Evolutionary conservation across 768 basidiomycete species (phyloP).

Genomic region (Kwoniella bestiolae): DNA sequence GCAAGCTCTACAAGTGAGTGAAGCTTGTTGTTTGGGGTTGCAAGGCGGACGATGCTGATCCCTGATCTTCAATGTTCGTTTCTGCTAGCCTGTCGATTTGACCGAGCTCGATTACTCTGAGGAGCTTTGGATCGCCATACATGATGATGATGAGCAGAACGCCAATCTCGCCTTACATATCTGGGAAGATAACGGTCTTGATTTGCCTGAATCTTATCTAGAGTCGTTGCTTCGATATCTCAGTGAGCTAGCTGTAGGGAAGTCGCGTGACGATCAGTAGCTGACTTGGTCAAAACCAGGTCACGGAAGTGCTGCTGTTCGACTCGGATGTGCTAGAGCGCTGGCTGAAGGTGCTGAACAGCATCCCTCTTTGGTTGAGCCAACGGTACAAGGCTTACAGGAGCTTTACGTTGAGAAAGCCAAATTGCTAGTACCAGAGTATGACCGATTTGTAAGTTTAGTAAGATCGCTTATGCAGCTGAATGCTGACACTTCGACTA

Average conservation of each 20-base stretch:
- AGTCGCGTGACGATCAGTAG: neutral
- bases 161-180: conserved; percentile 74
- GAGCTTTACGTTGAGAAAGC: conserved; percentile 85
- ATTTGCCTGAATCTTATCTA: conserved; percentile 74
- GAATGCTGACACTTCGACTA: neutral
- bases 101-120: conserved; percentile 93
- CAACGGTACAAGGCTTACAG: conserved; percentile 62
- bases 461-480: neutral
- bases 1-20: conserved; percentile 80
- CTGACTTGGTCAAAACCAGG: conserved; percentile 61
- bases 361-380: conserved; percentile 67
- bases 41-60: too few relatives aligned
- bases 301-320: conserved; percentile 79
- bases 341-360: conserved; percentile 76
- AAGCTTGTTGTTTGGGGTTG: too few relatives aligned
- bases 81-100: conserved; percentile 79
- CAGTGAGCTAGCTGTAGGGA: conserved; percentile 61
- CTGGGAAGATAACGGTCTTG: conserved; percentile 96
- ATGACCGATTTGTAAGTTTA: conserved; percentile 79
- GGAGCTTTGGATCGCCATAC: conserved; percentile 82
- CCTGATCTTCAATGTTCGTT: neutral
- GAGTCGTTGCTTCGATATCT: conserved; percentile 68
- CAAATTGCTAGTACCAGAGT: conserved; percentile 84
- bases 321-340: conserved; percentile 70
- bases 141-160: conserved; percentile 90